A percentile compares a stretch with the other conserved stretches of the same genome.
Conservation (phyloP, 257 asterid genomes). For the Nyctanthes arbortristis region DNA sequence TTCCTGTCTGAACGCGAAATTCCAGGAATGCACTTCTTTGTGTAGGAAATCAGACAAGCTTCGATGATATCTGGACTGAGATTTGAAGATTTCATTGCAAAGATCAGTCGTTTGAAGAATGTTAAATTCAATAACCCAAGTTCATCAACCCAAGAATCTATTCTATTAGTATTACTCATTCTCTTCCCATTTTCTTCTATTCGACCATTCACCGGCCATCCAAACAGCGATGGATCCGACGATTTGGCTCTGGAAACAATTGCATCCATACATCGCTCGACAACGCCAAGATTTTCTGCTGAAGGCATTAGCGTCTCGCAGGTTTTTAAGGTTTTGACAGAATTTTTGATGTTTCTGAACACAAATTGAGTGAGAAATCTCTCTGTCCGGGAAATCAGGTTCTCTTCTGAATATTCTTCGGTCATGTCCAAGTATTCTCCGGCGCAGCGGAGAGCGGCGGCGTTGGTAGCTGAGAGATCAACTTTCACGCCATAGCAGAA, state of each 20-base stretch:
- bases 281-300: conserved; percentile 70
- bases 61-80: conserved; percentile 73
- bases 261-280: conserved; percentile 69
- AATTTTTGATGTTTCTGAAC: conserved; percentile 50
- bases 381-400: conserved; percentile 73
- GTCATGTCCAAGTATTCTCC: conserved; percentile 86
- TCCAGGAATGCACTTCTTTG: conserved; percentile 78
- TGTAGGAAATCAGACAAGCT: conserved; percentile 75
- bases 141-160: conserved; percentile 75
- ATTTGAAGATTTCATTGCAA: conserved; percentile 59
- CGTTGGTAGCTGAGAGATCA: conserved; percentile 67
- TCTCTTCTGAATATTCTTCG: conserved; percentile 76
- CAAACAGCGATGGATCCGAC: conserved; percentile 77
- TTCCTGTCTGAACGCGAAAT: conserved; percentile 66
- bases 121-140: conserved; percentile 54
- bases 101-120: conserved; percentile 63
- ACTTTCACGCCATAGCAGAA: conserved; percentile 88
- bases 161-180: conserved; percentile 16
- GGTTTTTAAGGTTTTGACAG: conserved; percentile 53
- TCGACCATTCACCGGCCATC: conserved; percentile 75
- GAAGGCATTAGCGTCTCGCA: conserved; percentile 56
- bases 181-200: conserved; percentile 33
- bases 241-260: conserved; percentile 58
- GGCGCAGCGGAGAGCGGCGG: conserved; percentile 82
- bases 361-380: conserved; percentile 54